phyloP scores from a whole-genome alignment of 345 rosid genomes.

The Viola odorata region DNA sequence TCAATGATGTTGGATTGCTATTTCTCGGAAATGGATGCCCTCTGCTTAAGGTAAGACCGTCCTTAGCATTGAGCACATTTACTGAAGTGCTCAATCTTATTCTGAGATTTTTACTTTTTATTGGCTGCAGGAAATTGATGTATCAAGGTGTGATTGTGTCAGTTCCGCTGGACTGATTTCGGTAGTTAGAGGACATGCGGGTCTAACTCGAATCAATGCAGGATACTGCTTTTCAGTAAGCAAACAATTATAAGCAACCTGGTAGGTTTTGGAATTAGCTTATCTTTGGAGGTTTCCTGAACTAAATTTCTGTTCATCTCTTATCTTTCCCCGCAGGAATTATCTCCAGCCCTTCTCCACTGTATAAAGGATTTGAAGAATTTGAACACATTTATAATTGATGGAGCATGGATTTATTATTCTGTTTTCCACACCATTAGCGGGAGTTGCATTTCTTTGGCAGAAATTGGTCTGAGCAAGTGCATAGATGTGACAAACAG shows the following conservation, averaged over 20 bases:
- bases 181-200: slow-evolving; percentile 50
- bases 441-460: slow-evolving; percentile 46
- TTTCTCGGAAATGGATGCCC: slow-evolving; percentile 62
- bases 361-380: slow-evolving; percentile 48
- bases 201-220: slow-evolving; percentile 51
- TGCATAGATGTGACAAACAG: slow-evolving; percentile 53
- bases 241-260: slow-evolving; percentile 4
- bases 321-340: slow-evolving; percentile 41
- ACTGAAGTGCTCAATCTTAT: no score
- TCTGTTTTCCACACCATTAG: slow-evolving; percentile 40
- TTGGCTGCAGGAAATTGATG: slow-evolving; percentile 50
- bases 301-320: slow-evolving; percentile 1
- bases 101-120: background rate
- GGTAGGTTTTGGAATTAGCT: background rate
- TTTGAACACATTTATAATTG: slow-evolving; percentile 45
- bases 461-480: slow-evolving; percentile 73
- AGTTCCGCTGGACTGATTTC: slow-evolving; percentile 47
- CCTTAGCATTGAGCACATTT: no score
- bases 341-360: slow-evolving; percentile 34
- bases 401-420: slow-evolving; percentile 61
- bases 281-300: background rate
- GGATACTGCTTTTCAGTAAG: slow-evolving; percentile 69
- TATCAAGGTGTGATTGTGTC: slow-evolving; percentile 70
- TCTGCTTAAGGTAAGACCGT: slow-evolving; percentile 45
- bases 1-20: slow-evolving; percentile 60